A percentile compares a stretch with the other conserved stretches of the same genome.
phyloP scores from a whole-genome alignment of 2,329 filamentous ascomycete species.

The Clonostachys byssicola region DNA sequence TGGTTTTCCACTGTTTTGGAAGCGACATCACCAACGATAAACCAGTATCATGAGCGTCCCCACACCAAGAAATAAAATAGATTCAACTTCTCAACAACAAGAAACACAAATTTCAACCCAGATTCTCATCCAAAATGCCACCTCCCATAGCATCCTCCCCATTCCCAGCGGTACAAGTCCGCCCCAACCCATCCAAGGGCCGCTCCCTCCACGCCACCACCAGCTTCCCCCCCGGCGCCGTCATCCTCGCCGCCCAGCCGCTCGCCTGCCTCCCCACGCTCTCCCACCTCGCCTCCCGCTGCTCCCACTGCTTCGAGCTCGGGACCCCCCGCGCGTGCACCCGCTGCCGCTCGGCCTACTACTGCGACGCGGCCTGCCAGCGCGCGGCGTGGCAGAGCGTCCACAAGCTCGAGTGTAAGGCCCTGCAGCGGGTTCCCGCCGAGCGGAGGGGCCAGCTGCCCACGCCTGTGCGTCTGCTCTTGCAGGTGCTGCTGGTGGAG shows the following conservation, averaged over 20 bases:
- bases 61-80: too few species aligned
- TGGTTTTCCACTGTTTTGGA: too few species aligned
- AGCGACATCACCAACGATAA: too few species aligned
- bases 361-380: constrained; percentile 53
- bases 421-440: constrained; percentile 23
- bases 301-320: constrained; percentile 41
- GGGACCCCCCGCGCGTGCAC: constrained; percentile 35
- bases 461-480: constrained; percentile 48
- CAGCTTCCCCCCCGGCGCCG: constrained; percentile 35
- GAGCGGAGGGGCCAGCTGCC: constrained; percentile 30
- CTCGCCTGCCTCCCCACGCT: constrained; percentile 43
- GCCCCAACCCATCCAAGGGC: constrained; percentile 26
- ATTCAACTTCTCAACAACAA: too few species aligned
- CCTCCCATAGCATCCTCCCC: background rate
- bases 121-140: background rate
- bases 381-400: constrained; percentile 43
- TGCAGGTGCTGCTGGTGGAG: constrained; percentile 41
- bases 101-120: background rate
- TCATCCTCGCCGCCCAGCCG: constrained; percentile 37
- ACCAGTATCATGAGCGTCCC: too few species aligned
- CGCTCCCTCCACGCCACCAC: constrained; percentile 40
- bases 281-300: constrained; percentile 32
- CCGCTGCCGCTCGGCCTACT: constrained; percentile 46
- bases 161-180: constrained; percentile 8
- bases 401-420: constrained; percentile 52